These are phyloP conservation scores for Arachis monticola DNA, from an alignment of 331 rosid genomes.

Conservation along the genomic window DNA sequence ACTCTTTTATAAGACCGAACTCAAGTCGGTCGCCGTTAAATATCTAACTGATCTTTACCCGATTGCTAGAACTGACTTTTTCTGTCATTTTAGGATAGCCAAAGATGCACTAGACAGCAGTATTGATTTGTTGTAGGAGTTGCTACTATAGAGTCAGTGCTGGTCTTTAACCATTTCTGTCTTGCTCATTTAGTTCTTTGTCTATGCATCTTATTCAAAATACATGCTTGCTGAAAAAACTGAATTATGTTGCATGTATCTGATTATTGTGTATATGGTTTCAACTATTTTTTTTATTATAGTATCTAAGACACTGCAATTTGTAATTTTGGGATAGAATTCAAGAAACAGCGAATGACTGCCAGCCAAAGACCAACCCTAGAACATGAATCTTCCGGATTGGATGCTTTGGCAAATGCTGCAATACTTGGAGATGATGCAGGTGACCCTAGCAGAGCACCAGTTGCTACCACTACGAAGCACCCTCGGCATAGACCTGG, in stretches of 20 bases:
- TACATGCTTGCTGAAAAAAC: conserved; percentile 30
- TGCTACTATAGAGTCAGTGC: not conserved
- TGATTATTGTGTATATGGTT: not conserved
- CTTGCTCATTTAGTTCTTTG: not conserved
- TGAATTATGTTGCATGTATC: conserved; percentile 2
- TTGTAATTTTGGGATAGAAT: conserved; percentile 58
- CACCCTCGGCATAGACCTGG: conserved; percentile 99
- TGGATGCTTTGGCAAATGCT: conserved; percentile 93
- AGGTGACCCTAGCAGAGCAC: conserved; percentile 62
- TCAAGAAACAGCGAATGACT: conserved; percentile 67
- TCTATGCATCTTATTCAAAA: conserved; percentile 1
- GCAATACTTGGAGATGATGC: conserved; percentile 79
- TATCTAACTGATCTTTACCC: not conserved
- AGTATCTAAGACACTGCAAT: conserved; percentile 7
- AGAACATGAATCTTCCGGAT: conserved; percentile 79
- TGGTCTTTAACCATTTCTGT: conserved; percentile 18
- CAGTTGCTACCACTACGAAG: conserved; percentile 86
- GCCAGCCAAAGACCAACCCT: conserved; percentile 55
- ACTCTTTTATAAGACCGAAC: too few species aligned
- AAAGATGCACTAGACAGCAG: conserved; percentile 8
- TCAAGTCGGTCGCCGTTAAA: not conserved
- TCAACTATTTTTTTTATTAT: conserved; percentile 1
- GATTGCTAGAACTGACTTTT: conserved; percentile 18
- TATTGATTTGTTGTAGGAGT: conserved; percentile 10
- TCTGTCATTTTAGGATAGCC: conserved; percentile 15